Evolutionary conservation across 75 land plant genomes (phyloP).

Genomic region (Ceratopteris richardii): DNA sequence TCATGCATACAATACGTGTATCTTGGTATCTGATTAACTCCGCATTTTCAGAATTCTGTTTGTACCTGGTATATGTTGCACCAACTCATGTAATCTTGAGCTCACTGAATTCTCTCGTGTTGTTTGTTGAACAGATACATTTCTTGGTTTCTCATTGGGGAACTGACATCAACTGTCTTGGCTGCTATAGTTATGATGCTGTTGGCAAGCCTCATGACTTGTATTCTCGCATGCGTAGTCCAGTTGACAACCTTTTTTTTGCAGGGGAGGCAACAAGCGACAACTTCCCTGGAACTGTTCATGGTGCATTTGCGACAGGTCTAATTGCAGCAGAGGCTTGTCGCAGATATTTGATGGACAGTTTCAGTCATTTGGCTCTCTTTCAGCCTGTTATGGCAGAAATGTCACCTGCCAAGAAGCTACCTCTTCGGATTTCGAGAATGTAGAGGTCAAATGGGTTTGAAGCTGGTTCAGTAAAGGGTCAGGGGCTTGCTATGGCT

Average conservation of each 20-base stretch:
- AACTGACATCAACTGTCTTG: constrained; percentile 29
- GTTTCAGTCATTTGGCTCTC: constrained; percentile 15
- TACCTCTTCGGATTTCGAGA: constrained; percentile 18
- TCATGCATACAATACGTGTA: not conserved
- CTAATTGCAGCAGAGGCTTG: constrained; percentile 37
- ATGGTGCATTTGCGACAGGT: constrained; percentile 47
- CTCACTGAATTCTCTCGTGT: not conserved
- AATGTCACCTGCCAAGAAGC: not conserved
- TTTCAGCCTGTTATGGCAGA: constrained; percentile 43
- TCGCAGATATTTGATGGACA: constrained; percentile 15
- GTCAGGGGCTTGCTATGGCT: no score
- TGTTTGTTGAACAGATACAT: constrained; percentile 22
- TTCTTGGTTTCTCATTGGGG: constrained; percentile 45
- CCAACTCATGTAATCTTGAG: not conserved
- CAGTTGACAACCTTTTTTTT: constrained; percentile 41
- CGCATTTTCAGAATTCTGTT: not conserved
- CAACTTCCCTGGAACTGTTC: constrained; percentile 45
- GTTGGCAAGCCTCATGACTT: constrained; percentile 44
- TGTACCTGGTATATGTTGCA: not conserved
- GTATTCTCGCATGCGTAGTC: constrained; percentile 31
- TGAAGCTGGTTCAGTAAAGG: no score
- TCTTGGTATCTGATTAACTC: not conserved
- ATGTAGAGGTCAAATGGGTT: no score
- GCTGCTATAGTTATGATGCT: constrained; percentile 41
- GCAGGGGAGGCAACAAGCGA: constrained; percentile 47